phyloP scores from a whole-genome alignment of 306 rosid species.

The Prunus salicina region DNA sequence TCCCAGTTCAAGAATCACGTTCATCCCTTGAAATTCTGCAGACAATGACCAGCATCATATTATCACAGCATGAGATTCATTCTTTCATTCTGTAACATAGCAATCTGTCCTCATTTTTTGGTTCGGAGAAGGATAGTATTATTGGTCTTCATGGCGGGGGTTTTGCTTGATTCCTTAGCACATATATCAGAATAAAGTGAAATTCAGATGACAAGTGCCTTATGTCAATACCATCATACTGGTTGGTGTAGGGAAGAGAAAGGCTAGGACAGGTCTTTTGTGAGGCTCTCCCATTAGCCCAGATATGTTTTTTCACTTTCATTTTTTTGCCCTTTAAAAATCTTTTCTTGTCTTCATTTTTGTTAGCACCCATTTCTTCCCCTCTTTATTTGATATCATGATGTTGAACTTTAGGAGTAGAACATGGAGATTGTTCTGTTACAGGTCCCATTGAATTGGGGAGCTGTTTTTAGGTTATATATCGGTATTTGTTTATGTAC shows the following conservation, averaged over 20 bases:
- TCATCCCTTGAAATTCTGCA: conserved; percentile 48
- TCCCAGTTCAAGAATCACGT: conserved; percentile 38
- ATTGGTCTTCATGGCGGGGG: conserved; percentile 50
- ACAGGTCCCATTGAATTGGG: conserved; percentile 67
- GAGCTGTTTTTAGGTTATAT: conserved; percentile 59
- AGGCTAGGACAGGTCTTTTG: conserved; percentile 47
- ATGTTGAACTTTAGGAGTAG: conserved; percentile 69
- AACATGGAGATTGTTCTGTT: conserved; percentile 65
- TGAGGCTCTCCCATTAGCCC: conserved; percentile 58
- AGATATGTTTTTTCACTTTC: conserved; percentile 34
- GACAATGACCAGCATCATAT: conserved; percentile 34
- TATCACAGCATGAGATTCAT: conserved; percentile 49
- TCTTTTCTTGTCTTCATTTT: conserved; percentile 51
- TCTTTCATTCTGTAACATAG: conserved; percentile 68
- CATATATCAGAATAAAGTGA: conserved; percentile 54
- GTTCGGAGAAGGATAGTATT: conserved; percentile 55
- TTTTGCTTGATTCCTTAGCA: conserved; percentile 48
- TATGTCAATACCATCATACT: conserved; percentile 42
- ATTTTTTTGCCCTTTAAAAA: conserved; percentile 13
- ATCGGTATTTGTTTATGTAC: conserved; percentile 70
- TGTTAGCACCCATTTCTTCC: conserved; percentile 53
- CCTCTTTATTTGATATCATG: conserved; percentile 42
- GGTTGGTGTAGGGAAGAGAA: conserved; percentile 53
- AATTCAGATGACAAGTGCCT: conserved; percentile 37
- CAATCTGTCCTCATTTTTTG: conserved; percentile 58